These are phyloP conservation scores for Suillus cothurnatus DNA, from an alignment of 768 basidiomycete species.

Conservation along the genomic window DNA sequence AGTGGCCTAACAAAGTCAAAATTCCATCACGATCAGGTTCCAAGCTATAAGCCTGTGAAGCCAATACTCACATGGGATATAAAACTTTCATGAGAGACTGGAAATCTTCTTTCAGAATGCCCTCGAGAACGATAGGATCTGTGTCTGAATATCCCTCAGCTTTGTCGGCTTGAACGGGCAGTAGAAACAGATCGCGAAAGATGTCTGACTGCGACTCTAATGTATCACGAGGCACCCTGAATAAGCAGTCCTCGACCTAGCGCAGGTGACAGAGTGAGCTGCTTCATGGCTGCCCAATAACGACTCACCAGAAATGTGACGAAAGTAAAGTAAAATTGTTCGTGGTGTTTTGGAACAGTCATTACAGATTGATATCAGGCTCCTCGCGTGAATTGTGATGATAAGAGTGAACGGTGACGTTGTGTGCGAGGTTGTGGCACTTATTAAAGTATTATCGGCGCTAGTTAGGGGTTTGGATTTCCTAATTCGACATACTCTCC, in stretches of 20 bases:
- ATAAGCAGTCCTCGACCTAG: constrained; percentile 31
- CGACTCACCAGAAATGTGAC: constrained; percentile 18
- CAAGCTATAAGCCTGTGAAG: not conserved
- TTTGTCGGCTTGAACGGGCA: constrained; percentile 14
- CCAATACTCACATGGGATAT: constrained; percentile 17
- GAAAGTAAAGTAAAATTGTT: constrained; percentile 14
- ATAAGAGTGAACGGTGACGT: not conserved
- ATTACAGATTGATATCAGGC: not conserved
- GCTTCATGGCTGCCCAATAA: not conserved
- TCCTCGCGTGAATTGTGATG: not conserved
- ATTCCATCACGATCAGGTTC: not conserved
- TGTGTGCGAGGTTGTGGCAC: not conserved
- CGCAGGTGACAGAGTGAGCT: not conserved
- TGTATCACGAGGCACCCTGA: constrained; percentile 26
- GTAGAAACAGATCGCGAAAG: constrained; percentile 29
- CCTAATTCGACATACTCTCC: not conserved
- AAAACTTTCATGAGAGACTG: constrained; percentile 26
- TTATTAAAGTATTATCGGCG: not conserved
- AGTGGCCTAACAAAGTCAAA: not conserved
- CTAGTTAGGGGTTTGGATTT: not conserved
- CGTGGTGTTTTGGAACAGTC: not conserved
- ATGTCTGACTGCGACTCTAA: constrained; percentile 28
- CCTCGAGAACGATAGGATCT: constrained; percentile 27
- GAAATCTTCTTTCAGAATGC: constrained; percentile 28
- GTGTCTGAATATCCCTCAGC: constrained; percentile 22